Conservation (phyloP, 2,329 filamentous ascomycete genomes). For the Pseudocercospora fuligena region DNA sequence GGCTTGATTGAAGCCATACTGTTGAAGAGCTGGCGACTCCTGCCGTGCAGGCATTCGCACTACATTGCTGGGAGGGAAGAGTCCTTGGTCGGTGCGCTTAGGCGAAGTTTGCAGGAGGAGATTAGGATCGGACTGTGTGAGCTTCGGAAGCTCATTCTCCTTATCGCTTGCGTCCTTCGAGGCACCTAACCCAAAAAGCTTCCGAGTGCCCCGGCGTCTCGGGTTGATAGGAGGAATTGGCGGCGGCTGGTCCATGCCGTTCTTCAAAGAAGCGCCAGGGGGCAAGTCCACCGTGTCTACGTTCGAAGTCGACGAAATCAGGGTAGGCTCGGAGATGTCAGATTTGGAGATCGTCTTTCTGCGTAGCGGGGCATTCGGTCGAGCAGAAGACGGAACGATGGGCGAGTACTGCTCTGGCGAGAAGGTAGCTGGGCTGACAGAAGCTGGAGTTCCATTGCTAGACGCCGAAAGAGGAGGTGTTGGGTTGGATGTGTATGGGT, state of each 20-base stretch:
- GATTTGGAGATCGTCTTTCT: conserved; percentile 65
- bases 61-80: conserved; percentile 27
- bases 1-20: conserved; percentile 17
- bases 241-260: conserved; percentile 54
- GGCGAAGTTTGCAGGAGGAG: conserved; percentile 17
- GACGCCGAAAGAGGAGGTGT: conserved; percentile 59
- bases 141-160: conserved; percentile 11
- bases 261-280: conserved; percentile 59
- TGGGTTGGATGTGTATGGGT: conserved; percentile 57
- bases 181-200: conserved; percentile 36
- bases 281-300: conserved; percentile 64
- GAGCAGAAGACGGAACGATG: conserved; percentile 39
- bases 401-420: conserved; percentile 34
- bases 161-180: conserved; percentile 15
- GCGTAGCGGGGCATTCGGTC: conserved; percentile 45
- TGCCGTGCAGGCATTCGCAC: conserved; percentile 23
- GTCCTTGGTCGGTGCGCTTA: conserved; percentile 12
- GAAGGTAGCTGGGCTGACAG: conserved; percentile 36
- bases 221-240: conserved; percentile 66
- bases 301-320: conserved; percentile 61
- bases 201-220: conserved; percentile 54
- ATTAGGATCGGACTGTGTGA: conserved; percentile 23
- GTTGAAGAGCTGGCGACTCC: conserved; percentile 18
- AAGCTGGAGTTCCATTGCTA: conserved; percentile 43
- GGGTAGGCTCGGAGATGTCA: conserved; percentile 65